Conservation (phyloP, 106 monocot species). For the Iris macrosiphon region DNA sequence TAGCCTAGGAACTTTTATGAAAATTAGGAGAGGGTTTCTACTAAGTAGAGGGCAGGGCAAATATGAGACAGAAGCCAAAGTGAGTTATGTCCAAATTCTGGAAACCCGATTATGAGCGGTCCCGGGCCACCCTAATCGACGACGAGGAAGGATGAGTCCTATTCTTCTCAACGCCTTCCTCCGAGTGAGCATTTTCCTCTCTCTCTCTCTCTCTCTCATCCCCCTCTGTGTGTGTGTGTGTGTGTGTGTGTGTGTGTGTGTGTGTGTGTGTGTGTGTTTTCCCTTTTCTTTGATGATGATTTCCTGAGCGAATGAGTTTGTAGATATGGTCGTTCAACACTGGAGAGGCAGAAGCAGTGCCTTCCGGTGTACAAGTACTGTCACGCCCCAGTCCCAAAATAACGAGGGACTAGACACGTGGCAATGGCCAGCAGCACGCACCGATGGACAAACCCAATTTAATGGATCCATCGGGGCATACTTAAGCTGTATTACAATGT, state of each 20-base stretch:
- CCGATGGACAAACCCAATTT: too few species aligned
- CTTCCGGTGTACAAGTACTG: conserved; percentile 73
- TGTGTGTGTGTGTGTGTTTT: too few species aligned
- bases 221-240: too few species aligned
- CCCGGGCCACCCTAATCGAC: conserved; percentile 51
- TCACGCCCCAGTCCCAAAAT: too few species aligned
- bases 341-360: conserved; percentile 76
- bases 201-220: too few species aligned
- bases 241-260: neutral
- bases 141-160: conserved; percentile 94
- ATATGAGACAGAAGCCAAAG: neutral
- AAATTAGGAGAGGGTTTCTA: too few species aligned
- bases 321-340: conserved; percentile 43
- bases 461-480: too few species aligned
- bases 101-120: conserved; percentile 72
- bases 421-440: too few species aligned
- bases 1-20: too few species aligned
- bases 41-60: neutral
- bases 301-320: neutral
- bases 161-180: conserved; percentile 45
- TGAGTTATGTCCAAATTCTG: conserved; percentile 69
- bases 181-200: conserved; percentile 17
- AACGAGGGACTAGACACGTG: too few species aligned
- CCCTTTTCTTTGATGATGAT: neutral
- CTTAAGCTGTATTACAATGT: too few species aligned